A percentile compares a stretch with the other conserved stretches of the same genome.
These are phyloP conservation scores for Saturnispora silvae DNA, from an alignment of 805 yeast species.

Conservation along the genomic window DNA sequence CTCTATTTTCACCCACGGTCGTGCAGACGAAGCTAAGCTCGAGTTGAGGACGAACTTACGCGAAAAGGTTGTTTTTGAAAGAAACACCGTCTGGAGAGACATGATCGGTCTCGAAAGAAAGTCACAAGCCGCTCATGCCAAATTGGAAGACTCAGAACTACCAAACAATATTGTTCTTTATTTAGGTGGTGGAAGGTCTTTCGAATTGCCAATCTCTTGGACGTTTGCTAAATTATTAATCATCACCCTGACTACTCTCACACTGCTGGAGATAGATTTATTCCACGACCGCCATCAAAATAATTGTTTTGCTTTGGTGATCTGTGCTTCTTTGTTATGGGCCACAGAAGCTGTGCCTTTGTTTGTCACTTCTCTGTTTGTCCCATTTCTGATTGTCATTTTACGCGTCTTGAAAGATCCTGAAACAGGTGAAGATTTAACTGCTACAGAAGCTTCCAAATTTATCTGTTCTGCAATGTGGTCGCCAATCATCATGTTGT, in stretches of 20 bases:
- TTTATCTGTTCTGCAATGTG: constrained; percentile 84
- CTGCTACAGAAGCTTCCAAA: constrained; percentile 61
- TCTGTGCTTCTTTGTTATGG: constrained; percentile 81
- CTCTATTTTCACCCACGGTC: constrained; percentile 30
- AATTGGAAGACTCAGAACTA: constrained; percentile 16
- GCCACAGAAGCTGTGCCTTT: constrained; percentile 92
- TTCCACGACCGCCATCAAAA: constrained; percentile 53
- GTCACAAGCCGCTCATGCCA: constrained; percentile 57
- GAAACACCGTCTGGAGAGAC: constrained; percentile 97
- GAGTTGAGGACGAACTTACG: constrained; percentile 50
- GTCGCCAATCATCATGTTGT: constrained; percentile 84
- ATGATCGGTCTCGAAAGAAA: constrained; percentile 85
- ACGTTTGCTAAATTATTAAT: constrained; percentile 32
- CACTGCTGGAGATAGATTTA: constrained; percentile 42
- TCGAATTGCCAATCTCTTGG: constrained; percentile 30
- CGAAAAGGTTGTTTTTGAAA: constrained; percentile 94
- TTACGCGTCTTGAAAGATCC: constrained; percentile 58
- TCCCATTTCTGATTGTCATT: constrained; percentile 73
- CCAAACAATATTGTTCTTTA: constrained; percentile 17
- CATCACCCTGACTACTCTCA: constrained; percentile 39
- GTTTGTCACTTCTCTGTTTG: constrained; percentile 74
- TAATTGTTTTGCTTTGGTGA: constrained; percentile 75
- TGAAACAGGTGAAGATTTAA: constrained; percentile 38
- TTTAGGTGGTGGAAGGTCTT: constrained; percentile 22
- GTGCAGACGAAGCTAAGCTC: constrained; percentile 31